phyloP scores from a whole-genome alignment of 2,329 filamentous ascomycete genomes.

The Harringtonia lauricola region DNA sequence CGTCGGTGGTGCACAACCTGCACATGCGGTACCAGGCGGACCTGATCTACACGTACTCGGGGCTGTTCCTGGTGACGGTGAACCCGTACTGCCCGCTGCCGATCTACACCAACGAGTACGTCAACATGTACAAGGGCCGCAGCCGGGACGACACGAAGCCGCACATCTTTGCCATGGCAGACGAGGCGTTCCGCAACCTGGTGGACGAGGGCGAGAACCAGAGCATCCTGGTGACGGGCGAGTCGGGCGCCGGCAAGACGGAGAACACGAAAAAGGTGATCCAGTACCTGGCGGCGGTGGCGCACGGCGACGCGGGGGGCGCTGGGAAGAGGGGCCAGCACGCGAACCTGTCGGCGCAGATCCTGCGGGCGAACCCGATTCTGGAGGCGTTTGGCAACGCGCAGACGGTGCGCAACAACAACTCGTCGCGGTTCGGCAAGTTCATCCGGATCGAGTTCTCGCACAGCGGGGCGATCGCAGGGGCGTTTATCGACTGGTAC shows the following conservation, averaged over 20 bases:
- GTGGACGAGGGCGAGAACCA: slow-evolving; percentile 94
- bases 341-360: slow-evolving; percentile 89
- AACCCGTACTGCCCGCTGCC: slow-evolving; percentile 93
- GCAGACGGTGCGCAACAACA: slow-evolving; percentile 95
- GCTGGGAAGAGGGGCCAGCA: slow-evolving; percentile 51
- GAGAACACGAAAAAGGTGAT: slow-evolving; percentile 99
- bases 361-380: slow-evolving; percentile 90
- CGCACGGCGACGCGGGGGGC: slow-evolving; percentile 62
- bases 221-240: slow-evolving; percentile 94
- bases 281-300: slow-evolving; percentile 92
- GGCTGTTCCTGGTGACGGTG: slow-evolving; percentile 89
- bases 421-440: slow-evolving; percentile 96
- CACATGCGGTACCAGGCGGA: slow-evolving; percentile 92
- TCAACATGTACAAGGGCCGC: slow-evolving; percentile 95
- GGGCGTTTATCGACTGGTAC: slow-evolving; percentile 98
- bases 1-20: slow-evolving; percentile 94
- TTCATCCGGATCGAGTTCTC: slow-evolving; percentile 97
- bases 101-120: slow-evolving; percentile 92
- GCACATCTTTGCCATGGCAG: slow-evolving; percentile 95
- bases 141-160: slow-evolving; percentile 89
- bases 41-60: slow-evolving; percentile 96
- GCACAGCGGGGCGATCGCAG: slow-evolving; percentile 76
- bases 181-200: slow-evolving; percentile 89
- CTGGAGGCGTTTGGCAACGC: slow-evolving; percentile 97
- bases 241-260: slow-evolving; percentile 95